Conservation (phyloP, 2,329 filamentous ascomycete genomes). For the Aureobasidium namibiae region DNA sequence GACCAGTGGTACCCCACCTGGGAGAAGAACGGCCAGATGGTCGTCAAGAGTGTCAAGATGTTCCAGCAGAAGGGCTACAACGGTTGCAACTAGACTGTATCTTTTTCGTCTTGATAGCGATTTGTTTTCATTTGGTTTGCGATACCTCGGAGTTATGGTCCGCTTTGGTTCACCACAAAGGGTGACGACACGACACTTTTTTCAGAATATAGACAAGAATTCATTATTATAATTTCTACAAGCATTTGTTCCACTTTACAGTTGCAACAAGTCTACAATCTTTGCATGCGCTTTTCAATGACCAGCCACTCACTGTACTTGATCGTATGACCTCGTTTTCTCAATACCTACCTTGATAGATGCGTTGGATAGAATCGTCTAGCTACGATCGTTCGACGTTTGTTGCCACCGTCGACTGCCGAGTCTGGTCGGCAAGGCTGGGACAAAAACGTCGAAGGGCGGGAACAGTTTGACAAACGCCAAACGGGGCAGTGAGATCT, state of each 20-base stretch:
- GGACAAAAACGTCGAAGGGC: neutral
- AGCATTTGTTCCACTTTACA: neutral
- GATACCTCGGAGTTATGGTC: constrained; percentile 9
- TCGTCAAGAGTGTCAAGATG: constrained; percentile 35
- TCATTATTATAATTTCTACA: constrained; percentile 1
- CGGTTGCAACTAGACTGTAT: constrained; percentile 28
- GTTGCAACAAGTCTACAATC: neutral
- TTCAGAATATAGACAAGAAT: constrained; percentile 4
- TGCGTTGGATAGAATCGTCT: neutral
- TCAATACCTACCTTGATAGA: neutral
- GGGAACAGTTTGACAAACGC: neutral
- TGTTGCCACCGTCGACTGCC: neutral
- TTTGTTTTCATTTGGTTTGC: neutral
- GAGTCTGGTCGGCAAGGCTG: neutral
- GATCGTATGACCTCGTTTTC: neutral
- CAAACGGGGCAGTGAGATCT: neutral
- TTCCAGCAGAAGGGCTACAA: constrained; percentile 43
- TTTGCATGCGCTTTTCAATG: neutral
- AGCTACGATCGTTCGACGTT: neutral
- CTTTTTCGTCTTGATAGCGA: neutral
- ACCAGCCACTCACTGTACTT: neutral
- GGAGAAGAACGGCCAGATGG: constrained; percentile 32
- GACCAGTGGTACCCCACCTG: constrained; percentile 31
- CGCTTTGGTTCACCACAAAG: neutral
- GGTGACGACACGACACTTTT: neutral